These are phyloP conservation scores for Sarocladium oryzae DNA, from an alignment of 2,329 filamentous ascomycete species.

Conservation along the genomic window DNA sequence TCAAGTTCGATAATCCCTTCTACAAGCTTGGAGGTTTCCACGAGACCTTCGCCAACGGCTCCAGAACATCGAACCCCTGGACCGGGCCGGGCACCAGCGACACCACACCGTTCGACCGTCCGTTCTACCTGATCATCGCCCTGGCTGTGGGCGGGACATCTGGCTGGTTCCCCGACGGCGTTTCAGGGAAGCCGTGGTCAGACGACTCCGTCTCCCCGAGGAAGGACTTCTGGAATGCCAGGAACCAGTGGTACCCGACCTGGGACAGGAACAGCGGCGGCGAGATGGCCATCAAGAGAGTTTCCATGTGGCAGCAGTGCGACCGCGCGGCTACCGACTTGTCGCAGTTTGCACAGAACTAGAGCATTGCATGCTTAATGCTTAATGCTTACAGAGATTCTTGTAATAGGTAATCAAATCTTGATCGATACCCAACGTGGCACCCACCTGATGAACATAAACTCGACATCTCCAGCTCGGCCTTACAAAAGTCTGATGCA, in stretches of 20 bases:
- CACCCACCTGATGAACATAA: no score
- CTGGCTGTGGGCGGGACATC: conserved; percentile 43
- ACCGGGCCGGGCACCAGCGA: conserved; percentile 28
- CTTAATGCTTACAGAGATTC: background rate
- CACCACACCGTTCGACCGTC: conserved; percentile 43
- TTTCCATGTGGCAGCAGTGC: conserved; percentile 38
- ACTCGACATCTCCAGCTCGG: background rate
- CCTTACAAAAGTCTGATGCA: no score
- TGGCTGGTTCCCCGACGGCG: conserved; percentile 32
- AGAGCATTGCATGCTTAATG: background rate
- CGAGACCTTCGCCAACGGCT: conserved; percentile 32
- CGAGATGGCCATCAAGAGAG: conserved; percentile 39
- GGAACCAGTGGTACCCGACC: conserved; percentile 35
- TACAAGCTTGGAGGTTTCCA: conserved; percentile 37
- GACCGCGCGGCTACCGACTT: background rate
- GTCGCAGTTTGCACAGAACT: background rate
- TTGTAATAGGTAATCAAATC: background rate
- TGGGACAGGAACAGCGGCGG: conserved; percentile 35
- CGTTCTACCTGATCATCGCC: conserved; percentile 46
- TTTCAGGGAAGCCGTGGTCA: conserved; percentile 40
- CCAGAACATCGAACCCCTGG: conserved; percentile 39
- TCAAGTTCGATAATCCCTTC: conserved; percentile 19
- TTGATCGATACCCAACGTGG: no score
- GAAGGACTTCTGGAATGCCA: conserved; percentile 35
- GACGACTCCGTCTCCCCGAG: conserved; percentile 31